Evolutionary conservation across 2,329 filamentous ascomycete genomes (phyloP), one percentile per base, ranked within the genome.

Genomic region (Colletotrichum liriopes): DNA sequence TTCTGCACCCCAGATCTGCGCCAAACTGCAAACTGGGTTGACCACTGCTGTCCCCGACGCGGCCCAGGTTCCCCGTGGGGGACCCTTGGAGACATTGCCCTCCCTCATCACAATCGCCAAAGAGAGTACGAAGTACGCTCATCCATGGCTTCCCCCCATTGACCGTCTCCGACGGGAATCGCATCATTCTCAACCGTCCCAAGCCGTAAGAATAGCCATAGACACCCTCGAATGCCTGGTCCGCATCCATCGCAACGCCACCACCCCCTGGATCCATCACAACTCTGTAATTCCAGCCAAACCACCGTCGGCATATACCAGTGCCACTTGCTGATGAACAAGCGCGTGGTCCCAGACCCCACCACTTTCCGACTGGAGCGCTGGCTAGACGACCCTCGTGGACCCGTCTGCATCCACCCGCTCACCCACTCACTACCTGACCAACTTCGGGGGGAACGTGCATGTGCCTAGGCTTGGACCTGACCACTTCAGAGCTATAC

Each of bases 21-120:
- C 63, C 2, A 76, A 72, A 6, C 74, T 87, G 5, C 77, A 76
- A 12, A 70, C 72, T 2, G 84, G 86, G 67, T 76, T 86, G 3
- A 37, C 23, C 0, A 49, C 41, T 3, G 67, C 72, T 23, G 72
- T 65, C 26, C 67, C 65, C 1, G 49, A 73, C 41, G 43, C 45
- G 7, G 26, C 45, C 20, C n/a, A 43, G 2, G 35, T 26, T 35
- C 51, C 64, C n/a, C 16, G 64, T 29, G 78, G 75, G 66, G 54
- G 56, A 6, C 74, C 77, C 12, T 75, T 83, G 26, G 79, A 83
- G 73, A 76, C 76, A 62, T 74, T 84, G 11, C 79, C 80, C 0
- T 84, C 81, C 63, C 77, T 87, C 9, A 78, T 81, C 3, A 83
- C 82, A 0, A 72, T 81, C 16, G 79, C 85, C 11, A 75, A 78